Base-by-base conservation (phyloP, 164 flowering plant genomes). In the Cinnamomum micranthum region DNA sequence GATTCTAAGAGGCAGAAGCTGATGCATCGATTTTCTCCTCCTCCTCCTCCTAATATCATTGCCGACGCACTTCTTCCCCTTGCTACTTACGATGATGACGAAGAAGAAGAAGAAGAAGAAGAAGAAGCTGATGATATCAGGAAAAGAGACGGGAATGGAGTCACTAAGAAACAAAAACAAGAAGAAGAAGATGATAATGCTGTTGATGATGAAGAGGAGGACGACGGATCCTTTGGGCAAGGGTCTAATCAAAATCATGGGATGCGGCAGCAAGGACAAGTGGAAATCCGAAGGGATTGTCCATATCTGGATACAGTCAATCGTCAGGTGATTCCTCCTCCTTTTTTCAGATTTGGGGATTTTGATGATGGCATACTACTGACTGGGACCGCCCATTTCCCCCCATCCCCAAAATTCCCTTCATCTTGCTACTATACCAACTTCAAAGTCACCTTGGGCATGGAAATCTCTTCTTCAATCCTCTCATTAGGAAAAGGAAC, bases 231-330 rank as follows among this genome's bases (percentile, higher is more conserved):
- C 5, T 88, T 82, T 13, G 89, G 80, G 6, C 78, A 74, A 60
- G 80, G 72, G 19, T 59, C 35, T 33, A 50, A 52, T 75, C 77
- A 31, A 5, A 41, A 6, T 41, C 47, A 41, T 41, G 47, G 65
- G 50, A 90, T 82, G 74, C 80, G 35, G 76, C 81, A 81, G 20
- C 82, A 52, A 62, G 86, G 91, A n/a, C 73, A 76, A 31, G 77
- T 88, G 72, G 98, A 90, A 77, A 66, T 89, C 25, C 82, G 99
- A 11, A 87, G 92, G 77, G 99, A 94, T 73, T 96, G 99, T 60
- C 99, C 99, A 22, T 94, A 96, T 81, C 89, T 96, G 68, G 99
- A 96, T 83, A 94, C 98, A 41, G 99, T 96, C 51, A 96, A 96
- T 80, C 93, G 99, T 67, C 98, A 96, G 99, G 99, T 77, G 22